phyloP scores from a whole-genome alignment of 2,329 filamentous ascomycete species.

The Emmonsiellopsis sp. region DNA sequence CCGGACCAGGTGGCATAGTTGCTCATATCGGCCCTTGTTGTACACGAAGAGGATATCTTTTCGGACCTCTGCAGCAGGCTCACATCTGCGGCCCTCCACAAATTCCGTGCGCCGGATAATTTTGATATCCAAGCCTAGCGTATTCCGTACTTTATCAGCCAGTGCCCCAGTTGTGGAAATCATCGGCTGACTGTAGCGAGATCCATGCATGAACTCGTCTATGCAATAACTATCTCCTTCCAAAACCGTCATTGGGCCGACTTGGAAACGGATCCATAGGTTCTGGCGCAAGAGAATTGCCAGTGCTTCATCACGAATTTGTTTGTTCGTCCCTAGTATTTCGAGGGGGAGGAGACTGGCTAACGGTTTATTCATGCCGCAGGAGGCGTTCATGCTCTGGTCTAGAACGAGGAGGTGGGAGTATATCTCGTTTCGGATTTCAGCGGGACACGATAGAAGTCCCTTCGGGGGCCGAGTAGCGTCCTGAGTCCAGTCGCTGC shows the following conservation, averaged over 20 bases:
- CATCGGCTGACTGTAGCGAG: background rate
- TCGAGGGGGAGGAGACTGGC: background rate
- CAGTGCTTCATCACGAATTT: slow-evolving; percentile 1
- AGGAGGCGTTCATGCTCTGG: background rate
- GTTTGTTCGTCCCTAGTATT: background rate
- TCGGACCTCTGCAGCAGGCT: background rate
- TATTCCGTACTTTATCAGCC: background rate
- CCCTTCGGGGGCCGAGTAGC: background rate
- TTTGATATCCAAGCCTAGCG: background rate
- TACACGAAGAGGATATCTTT: background rate
- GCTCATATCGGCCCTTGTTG: background rate
- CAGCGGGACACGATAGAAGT: background rate
- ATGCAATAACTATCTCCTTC: background rate
- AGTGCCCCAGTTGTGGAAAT: background rate
- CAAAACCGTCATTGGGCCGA: background rate
- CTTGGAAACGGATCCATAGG: background rate
- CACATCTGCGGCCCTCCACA: background rate
- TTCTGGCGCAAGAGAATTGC: background rate
- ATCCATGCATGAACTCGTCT: background rate
- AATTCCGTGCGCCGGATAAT: background rate
- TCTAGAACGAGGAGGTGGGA: background rate
- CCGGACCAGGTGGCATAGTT: background rate
- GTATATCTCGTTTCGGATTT: slow-evolving; percentile 2
- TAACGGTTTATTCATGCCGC: background rate
- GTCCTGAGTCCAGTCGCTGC: background rate